Base-by-base conservation (phyloP, 371 early-diverging fungal genomes). In the Rhizopus delemar region DNA sequence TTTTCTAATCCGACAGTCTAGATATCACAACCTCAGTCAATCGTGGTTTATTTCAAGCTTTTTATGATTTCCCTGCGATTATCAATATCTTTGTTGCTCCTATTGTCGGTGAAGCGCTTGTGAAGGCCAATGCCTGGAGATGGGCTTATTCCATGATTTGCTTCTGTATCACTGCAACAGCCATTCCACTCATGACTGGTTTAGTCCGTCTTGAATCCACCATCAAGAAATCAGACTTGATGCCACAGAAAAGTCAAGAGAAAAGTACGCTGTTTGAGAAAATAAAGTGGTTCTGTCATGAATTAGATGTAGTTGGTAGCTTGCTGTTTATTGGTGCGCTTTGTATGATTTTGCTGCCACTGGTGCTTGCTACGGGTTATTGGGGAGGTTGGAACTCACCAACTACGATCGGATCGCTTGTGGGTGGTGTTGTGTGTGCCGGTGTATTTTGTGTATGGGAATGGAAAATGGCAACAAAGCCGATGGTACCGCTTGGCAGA, bases 281-380 rank as follows among this genome's bases (percentile, higher is more conserved):
- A 12, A 29, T 69, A 31, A 34, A 49, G 11, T 71, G 70, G 62
- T 41, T 75, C 34, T 54, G 71, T 41, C 63, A 66, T 32, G 80
- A 80, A 59, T 60, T 77, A 28, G 82, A 81, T 57, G 59, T 66
- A 9, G 33, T 79, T 28, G 82, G 82, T 5, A 73, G 74, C 35
- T 4, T 75, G 1, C 63, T 81, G 46, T 64, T 81, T 33, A 66
- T 77, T 16, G 66, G 66, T 12, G 74, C 67, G 34, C 66, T 81
- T 41, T 69, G 70, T 38, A 54, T 77, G 57, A 68, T 75, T 3
- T 53, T 81, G 9, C 56, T 81, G 33, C 82, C 82, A 9, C 60
- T 79, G 35, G 74, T 77, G 2, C 66, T 81, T 35, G 82, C 79
- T 28, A 56, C 51, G 3, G 43, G 69, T 29, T 66, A 41, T 15